phyloP scores from a whole-genome alignment of 2,329 filamentous ascomycete species.

The Pseudogymnoascus sp. region DNA sequence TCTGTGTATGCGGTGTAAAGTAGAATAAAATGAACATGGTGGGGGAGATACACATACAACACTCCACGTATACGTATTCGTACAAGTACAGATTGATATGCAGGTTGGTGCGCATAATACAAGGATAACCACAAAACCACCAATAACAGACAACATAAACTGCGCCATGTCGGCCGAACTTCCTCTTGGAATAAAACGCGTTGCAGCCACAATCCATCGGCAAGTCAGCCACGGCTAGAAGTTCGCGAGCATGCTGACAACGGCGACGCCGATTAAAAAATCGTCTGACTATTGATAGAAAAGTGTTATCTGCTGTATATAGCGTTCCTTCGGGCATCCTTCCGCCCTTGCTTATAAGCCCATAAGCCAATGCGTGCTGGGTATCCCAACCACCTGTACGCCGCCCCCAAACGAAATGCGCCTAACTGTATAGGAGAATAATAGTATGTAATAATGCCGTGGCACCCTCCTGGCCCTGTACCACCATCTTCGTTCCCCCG shows the following conservation, averaged over 20 bases:
- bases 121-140: slow-evolving; percentile 1
- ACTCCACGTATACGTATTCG: not conserved
- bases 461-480: not conserved
- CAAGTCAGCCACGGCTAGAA: not conserved
- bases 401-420: not conserved
- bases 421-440: not conserved
- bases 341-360: not conserved
- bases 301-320: slow-evolving; percentile 6
- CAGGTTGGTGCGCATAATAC: not conserved
- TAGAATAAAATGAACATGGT: not conserved
- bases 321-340: not conserved
- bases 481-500: not conserved
- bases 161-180: slow-evolving; percentile 2
- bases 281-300: not conserved
- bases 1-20: slow-evolving; percentile 3
- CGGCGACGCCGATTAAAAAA: slow-evolving; percentile 1
- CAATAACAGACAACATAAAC: not conserved
- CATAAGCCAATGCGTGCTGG: not conserved
- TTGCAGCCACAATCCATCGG: not conserved
- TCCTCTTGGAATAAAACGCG: not conserved
- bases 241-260: not conserved
- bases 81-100: not conserved
- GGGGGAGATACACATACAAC: not conserved
- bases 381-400: not conserved
- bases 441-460: slow-evolving; percentile 4